Conservation (phyloP, 148 eudicot genomes). For the Simmondsia chinensis region DNA sequence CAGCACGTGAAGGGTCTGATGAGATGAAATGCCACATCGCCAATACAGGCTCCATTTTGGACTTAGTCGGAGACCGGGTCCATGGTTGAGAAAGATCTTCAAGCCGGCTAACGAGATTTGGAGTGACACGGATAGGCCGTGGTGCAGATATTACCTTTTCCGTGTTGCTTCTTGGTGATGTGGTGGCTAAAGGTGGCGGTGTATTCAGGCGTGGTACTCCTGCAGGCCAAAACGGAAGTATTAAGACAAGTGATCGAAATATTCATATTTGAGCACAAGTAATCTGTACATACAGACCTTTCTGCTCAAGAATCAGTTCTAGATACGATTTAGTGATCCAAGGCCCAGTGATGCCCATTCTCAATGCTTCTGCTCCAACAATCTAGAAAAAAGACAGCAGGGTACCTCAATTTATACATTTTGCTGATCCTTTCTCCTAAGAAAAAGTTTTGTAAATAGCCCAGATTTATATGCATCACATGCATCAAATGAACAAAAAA, state of each 20-base stretch:
- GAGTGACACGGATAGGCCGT: conserved; percentile 75
- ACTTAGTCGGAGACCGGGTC: conserved; percentile 98
- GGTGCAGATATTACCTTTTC: conserved; percentile 70
- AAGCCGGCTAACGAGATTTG: conserved; percentile 63
- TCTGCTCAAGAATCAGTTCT: conserved; percentile 84
- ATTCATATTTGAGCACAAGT: not conserved
- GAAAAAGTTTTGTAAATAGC: too few species aligned
- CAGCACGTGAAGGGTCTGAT: conserved; percentile 37
- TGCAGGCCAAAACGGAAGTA: conserved; percentile 14
- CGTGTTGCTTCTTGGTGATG: conserved; percentile 31
- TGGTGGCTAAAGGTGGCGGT: conserved; percentile 62
- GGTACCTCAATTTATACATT: too few species aligned
- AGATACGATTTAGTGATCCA: conserved; percentile 99
- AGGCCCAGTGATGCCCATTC: conserved; percentile 64
- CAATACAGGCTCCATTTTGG: conserved; percentile 78
- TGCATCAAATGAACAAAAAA: too few species aligned
- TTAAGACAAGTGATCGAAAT: not conserved
- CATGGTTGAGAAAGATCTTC: conserved; percentile 98
- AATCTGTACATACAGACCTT: conserved; percentile 38
- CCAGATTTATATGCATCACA: too few species aligned
- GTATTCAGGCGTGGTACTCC: conserved; percentile 96
- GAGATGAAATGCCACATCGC: conserved; percentile 89
- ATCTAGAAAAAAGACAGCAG: conserved; percentile 28
- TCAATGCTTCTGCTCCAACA: conserved; percentile 82
- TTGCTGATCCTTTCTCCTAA: too few species aligned